phyloP scores from a whole-genome alignment of 805 yeast species.

The Wickerhamiella sorbophila region DNA sequence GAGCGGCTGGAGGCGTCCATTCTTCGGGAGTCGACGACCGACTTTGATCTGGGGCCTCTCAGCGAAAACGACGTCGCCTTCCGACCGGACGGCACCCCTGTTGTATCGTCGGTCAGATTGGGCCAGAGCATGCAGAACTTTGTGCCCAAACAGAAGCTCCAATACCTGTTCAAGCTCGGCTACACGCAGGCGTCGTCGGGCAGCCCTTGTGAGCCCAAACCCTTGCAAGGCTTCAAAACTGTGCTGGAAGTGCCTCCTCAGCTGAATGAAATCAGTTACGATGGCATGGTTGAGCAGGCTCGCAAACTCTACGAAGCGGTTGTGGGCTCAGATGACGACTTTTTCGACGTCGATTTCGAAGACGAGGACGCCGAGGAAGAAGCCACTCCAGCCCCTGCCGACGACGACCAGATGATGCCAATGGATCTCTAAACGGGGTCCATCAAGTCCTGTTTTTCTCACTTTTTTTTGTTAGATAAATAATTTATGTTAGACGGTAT shows the following conservation, averaged over 20 bases:
- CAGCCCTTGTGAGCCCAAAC: slow-evolving; percentile 10
- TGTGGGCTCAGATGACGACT: slow-evolving; percentile 90
- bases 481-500: background rate
- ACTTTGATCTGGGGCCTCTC: slow-evolving; percentile 40
- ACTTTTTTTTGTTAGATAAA: background rate
- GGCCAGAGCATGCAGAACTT: slow-evolving; percentile 78
- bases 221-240: slow-evolving; percentile 21
- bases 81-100: slow-evolving; percentile 47
- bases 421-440: slow-evolving; percentile 20
- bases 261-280: slow-evolving; percentile 76
- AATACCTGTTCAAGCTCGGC: slow-evolving; percentile 44
- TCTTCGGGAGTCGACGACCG: slow-evolving; percentile 60
- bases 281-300: slow-evolving; percentile 76
- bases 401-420: slow-evolving; percentile 22
- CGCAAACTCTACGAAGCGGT: slow-evolving; percentile 57
- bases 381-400: slow-evolving; percentile 24
- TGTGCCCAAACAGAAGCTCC: slow-evolving; percentile 62
- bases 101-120: slow-evolving; percentile 65
- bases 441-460: no score
- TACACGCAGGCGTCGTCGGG: slow-evolving; percentile 36
- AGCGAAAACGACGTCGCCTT: slow-evolving; percentile 41
- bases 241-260: slow-evolving; percentile 43
- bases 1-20: slow-evolving; percentile 66
- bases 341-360: slow-evolving; percentile 91
- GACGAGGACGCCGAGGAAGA: slow-evolving; percentile 64